A percentile compares a stretch with the other conserved stretches of the same genome.
phyloP scores from a whole-genome alignment of 2,329 filamentous ascomycete genomes.

The Fusarium coicis region DNA sequence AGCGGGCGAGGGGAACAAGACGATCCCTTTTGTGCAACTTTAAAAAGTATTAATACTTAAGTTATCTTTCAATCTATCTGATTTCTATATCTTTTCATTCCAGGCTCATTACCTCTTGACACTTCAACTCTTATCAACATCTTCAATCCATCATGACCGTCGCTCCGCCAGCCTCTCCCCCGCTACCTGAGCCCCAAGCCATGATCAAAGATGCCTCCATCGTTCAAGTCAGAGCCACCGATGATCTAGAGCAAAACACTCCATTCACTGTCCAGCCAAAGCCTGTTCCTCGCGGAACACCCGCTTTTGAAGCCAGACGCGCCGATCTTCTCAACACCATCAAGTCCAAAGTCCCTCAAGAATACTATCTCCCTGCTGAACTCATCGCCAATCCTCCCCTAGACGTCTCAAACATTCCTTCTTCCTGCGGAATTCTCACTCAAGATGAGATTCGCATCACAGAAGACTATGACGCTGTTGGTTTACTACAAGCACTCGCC shows the following conservation, averaged over 20 bases:
- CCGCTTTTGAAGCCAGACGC: neutral
- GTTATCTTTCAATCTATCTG: neutral
- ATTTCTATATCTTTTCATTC: neutral
- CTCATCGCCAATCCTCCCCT: neutral
- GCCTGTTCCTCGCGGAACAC: neutral
- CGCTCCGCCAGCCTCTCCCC: neutral
- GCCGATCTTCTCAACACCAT: neutral
- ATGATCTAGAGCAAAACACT: slow-evolving; percentile 46
- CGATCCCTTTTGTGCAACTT: accelerated
- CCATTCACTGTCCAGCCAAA: slow-evolving; percentile 41
- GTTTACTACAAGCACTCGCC: neutral
- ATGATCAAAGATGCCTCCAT: neutral
- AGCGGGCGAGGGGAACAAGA: neutral
- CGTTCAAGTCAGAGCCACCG: neutral
- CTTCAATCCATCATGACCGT: neutral
- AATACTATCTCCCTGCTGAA: neutral
- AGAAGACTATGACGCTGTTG: neutral
- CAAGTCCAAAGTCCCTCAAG: neutral
- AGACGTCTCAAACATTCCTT: neutral
- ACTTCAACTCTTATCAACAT: too few relatives aligned
- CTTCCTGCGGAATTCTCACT: neutral
- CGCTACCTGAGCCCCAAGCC: neutral
- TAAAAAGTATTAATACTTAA: neutral
- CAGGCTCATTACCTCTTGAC: neutral
- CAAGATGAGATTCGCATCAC: neutral